Conservation (phyloP, 768 basidiomycete species). For the Hirschioporus abietinus region DNA sequence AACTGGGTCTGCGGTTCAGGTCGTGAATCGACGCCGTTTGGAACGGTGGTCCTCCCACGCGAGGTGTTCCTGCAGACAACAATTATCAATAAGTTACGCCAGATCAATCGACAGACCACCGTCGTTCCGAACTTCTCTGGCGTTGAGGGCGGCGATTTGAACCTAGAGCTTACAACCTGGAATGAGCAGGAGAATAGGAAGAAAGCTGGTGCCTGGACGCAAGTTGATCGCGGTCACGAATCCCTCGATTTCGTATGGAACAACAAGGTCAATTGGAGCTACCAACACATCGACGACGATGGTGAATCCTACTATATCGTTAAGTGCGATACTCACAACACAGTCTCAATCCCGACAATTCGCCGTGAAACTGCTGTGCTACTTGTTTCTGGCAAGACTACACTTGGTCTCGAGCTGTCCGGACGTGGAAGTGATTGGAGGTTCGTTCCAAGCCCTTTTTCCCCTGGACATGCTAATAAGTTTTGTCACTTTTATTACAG, state of each 20-base stretch:
- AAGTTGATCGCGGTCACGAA: slow-evolving; percentile 14
- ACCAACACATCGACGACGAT: slow-evolving; percentile 17
- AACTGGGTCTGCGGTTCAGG: slow-evolving; percentile 10
- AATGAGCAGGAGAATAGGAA: slow-evolving; percentile 17
- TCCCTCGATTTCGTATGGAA: slow-evolving; percentile 20
- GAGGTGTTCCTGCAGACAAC: slow-evolving; percentile 23
- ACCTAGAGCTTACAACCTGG: slow-evolving; percentile 22
- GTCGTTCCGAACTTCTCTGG: slow-evolving; percentile 20
- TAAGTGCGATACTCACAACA: slow-evolving; percentile 24
- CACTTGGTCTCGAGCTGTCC: slow-evolving; percentile 18
- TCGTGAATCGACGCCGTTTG: slow-evolving; percentile 14
- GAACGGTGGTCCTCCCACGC: slow-evolving; percentile 21
- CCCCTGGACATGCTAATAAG: not conserved
- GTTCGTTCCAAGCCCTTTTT: slow-evolving; percentile 7
- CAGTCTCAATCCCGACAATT: slow-evolving; percentile 22
- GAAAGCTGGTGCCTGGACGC: slow-evolving; percentile 12
- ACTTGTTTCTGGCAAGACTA: slow-evolving; percentile 21
- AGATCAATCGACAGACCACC: slow-evolving; percentile 24
- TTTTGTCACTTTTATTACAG: slow-evolving; percentile 16
- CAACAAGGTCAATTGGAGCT: slow-evolving; percentile 22
- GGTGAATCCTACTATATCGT: slow-evolving; percentile 1
- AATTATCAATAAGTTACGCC: slow-evolving; percentile 19
- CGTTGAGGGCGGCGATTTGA: slow-evolving; percentile 16
- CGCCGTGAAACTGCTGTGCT: slow-evolving; percentile 21
- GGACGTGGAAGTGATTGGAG: slow-evolving; percentile 12